phyloP scores from a whole-genome alignment of 768 basidiomycete species.

The Cubamyces sp. region DNA sequence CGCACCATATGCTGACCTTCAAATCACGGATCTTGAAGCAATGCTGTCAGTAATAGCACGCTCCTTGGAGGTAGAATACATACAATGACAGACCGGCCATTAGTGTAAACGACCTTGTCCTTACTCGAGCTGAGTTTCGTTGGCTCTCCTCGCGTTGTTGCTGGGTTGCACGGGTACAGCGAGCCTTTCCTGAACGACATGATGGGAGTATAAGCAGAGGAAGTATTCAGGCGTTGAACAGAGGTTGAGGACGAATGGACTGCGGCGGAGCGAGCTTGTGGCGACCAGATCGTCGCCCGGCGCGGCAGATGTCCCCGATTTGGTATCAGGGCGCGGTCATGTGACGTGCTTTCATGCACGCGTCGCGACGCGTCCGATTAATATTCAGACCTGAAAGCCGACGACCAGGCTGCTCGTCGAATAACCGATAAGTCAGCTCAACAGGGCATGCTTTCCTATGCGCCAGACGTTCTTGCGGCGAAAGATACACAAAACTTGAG shows the following conservation, averaged over 20 bases:
- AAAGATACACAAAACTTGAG: too few relatives aligned
- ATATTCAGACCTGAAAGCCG: too few relatives aligned
- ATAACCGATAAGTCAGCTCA: too few relatives aligned
- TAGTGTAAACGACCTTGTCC: slow-evolving; percentile 85
- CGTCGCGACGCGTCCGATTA: slow-evolving; percentile 20
- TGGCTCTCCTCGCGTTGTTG: slow-evolving; percentile 64
- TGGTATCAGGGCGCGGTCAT: slow-evolving; percentile 22
- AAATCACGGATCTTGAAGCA: slow-evolving; percentile 75
- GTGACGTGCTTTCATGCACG: slow-evolving; percentile 13
- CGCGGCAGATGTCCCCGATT: slow-evolving; percentile 25
- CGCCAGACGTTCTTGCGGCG: too few relatives aligned
- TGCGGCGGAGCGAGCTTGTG: not conserved
- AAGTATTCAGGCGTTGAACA: not conserved
- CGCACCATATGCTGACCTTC: slow-evolving; percentile 52
- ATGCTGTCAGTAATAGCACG: not conserved
- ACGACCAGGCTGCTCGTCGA: not conserved
- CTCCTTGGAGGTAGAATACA: slow-evolving; percentile 36
- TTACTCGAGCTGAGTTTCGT: slow-evolving; percentile 76
- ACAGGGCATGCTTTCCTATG: too few relatives aligned
- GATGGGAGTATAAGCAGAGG: not conserved
- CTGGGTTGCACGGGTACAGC: slow-evolving; percentile 71
- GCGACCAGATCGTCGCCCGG: slow-evolving; percentile 12
- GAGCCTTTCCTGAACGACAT: slow-evolving; percentile 58
- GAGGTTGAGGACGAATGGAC: not conserved
- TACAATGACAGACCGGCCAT: slow-evolving; percentile 85